Conservation (phyloP, 2,329 filamentous ascomycete genomes). For the Nothophaeocryptopus gaeumannii region DNA sequence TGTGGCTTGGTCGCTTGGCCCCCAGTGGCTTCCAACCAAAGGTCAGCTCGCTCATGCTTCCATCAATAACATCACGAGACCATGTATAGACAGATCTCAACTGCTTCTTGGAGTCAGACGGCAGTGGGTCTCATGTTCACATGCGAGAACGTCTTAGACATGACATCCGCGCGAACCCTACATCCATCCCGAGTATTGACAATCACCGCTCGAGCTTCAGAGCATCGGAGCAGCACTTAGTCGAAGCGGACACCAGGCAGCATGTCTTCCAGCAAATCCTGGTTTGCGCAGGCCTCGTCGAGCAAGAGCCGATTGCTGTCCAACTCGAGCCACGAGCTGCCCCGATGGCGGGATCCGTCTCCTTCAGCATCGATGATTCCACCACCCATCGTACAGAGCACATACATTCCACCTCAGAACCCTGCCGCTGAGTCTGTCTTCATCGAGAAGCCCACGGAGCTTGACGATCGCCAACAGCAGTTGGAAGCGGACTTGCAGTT, state of each 20-base stretch:
- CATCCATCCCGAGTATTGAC: no score
- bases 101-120: no score
- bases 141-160: no score
- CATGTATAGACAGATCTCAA: no score
- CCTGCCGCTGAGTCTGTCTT: slow-evolving; percentile 37
- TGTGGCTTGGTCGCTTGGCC: no score
- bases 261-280: slow-evolving; percentile 27
- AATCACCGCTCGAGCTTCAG: no score
- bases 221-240: no score
- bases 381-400: slow-evolving; percentile 36
- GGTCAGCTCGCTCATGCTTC: no score
- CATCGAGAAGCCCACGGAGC: slow-evolving; percentile 43
- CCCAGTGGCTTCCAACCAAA: no score
- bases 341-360: slow-evolving; percentile 35
- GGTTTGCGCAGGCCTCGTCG: slow-evolving; percentile 27
- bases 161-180: no score
- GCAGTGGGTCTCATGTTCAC: neutral
- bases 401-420: slow-evolving; percentile 19
- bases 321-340: slow-evolving; percentile 28
- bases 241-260: neutral
- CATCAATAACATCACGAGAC: no score
- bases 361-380: slow-evolving; percentile 36
- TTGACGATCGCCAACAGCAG: slow-evolving; percentile 46
- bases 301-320: slow-evolving; percentile 24
- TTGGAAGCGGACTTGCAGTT: slow-evolving; percentile 58